Evolutionary conservation across 1,284 basidiomycete genomes (phyloP).

Genomic region (Moniliophthora roreri): DNA sequence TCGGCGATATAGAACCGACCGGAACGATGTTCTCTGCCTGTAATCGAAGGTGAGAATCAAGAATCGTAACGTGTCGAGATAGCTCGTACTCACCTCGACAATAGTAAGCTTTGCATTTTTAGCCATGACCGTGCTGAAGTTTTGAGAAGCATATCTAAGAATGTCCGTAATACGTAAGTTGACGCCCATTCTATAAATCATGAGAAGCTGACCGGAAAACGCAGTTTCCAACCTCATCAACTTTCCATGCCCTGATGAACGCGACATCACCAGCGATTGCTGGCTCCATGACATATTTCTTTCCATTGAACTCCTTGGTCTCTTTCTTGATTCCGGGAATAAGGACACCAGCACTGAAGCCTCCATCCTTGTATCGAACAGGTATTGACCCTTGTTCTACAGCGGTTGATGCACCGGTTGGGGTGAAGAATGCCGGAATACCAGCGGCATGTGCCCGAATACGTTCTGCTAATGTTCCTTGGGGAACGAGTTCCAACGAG

Average conservation of each 20-base stretch:
- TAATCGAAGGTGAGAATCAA: conserved; percentile 2
- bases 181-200: background rate
- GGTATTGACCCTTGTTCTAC: conserved; percentile 81
- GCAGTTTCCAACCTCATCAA: conserved; percentile 86
- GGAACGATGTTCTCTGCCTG: conserved; percentile 93
- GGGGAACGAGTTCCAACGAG: conserved; percentile 86
- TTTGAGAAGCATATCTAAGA: conserved; percentile 81
- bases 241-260: conserved; percentile 94
- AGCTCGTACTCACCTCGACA: conserved; percentile 76
- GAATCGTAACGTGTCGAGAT: too few relatives aligned
- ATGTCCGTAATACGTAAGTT: background rate
- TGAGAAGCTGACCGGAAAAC: conserved; percentile 66
- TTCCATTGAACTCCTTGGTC: conserved; percentile 76
- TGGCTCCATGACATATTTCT: conserved; percentile 85
- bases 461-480: conserved; percentile 90
- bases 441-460: conserved; percentile 92
- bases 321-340: conserved; percentile 81
- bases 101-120: conserved; percentile 90
- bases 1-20: conserved; percentile 80
- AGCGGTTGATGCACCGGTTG: conserved; percentile 90
- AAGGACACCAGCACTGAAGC: conserved; percentile 62
- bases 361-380: conserved; percentile 69
- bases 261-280: conserved; percentile 88
- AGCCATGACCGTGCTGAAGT: conserved; percentile 87
- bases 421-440: conserved; percentile 95